Evolutionary conservation across 2,329 filamentous ascomycete genomes (phyloP), one percentile per base, ranked within the genome.

Genomic region (Pseudophaeomoniella oleicola): DNA sequence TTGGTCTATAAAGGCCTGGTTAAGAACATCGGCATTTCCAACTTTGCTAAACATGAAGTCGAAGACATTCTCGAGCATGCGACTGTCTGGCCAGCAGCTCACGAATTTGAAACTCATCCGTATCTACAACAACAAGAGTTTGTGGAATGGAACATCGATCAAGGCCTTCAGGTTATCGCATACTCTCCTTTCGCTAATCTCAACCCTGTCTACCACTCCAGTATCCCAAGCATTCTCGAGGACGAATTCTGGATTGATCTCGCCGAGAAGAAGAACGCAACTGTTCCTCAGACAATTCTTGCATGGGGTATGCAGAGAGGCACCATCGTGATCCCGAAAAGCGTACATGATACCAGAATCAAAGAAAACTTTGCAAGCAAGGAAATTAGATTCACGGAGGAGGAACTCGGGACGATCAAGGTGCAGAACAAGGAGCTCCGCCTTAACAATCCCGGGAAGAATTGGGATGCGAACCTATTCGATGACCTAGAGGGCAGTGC

Each of bases 1-100:
- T 53, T 76, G 2, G 51, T 72, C 4, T 47, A 54, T 2, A 67
- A 69, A 3, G 79, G 79, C 37, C 67, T 69, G 36, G 73, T 72
- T 35, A 69, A 66, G 42, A 72, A 73, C 29, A 84, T 87, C 46
- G 81, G 82, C 18, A 74, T 87, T 5, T 79, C 74, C 45, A 86
- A 59, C 54, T 45, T 58, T 44, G 44, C 45, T 31, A 35, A 46
- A 38, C 30, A 44, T 38, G 32, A 54, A 22, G 44, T 57, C 12
- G 50, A 56, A 32, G 32, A 46, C 13, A 41, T 57, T 15, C 39
- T 45, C 3, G 45, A 46, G 19, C 45, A 38, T 3, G 46, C 46
- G 39, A 44, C 37, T 3, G 44, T 49, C 30, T 35, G 38, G 16
- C 51, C 50, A n/a, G 44, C 43, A 18, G 48, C 59, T 34, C 54